phyloP scores from a whole-genome alignment of 306 rosid species.

The Macrotyloma uniflorum region DNA sequence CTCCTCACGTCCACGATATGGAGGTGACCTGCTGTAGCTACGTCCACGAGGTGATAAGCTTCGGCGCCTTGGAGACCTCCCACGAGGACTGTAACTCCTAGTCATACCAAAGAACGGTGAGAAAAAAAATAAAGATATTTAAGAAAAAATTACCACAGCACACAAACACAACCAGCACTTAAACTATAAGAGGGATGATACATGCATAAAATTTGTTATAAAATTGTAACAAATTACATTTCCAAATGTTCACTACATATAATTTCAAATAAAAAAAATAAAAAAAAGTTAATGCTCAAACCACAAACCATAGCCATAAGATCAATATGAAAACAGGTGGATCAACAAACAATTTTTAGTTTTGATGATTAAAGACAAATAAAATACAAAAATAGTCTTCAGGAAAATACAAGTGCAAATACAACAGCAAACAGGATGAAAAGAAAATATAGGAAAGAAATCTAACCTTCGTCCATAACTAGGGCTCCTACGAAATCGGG shows the following conservation, averaged over 20 bases:
- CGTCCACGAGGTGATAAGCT: conserved; percentile 92
- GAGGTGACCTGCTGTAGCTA: conserved; percentile 93
- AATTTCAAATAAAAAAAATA: not conserved
- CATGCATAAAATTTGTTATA: not conserved
- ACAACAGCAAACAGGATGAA: not conserved
- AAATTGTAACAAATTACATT: not conserved
- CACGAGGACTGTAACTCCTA: conserved; percentile 97
- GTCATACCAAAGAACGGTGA: conserved; percentile 24
- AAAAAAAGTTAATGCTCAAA: not conserved
- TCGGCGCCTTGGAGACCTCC: conserved; percentile 90
- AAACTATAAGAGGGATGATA: not conserved
- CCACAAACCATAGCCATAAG: not conserved
- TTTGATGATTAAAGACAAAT: not conserved
- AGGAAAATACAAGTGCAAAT: not conserved
- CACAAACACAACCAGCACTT: not conserved
- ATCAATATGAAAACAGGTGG: not conserved
- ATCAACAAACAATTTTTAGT: not conserved
- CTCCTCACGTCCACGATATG: conserved; percentile 88
- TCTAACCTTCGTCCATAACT: conserved; percentile 93
- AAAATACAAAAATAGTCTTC: not conserved
- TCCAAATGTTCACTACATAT: not conserved
- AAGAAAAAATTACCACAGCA: not conserved
- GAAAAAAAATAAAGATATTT: conserved; percentile 7
- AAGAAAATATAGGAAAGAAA: not conserved
- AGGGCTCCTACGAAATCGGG: conserved; percentile 92